Evolutionary conservation across 306 rosid species (phyloP).

Genomic region (Macrotyloma uniflorum): DNA sequence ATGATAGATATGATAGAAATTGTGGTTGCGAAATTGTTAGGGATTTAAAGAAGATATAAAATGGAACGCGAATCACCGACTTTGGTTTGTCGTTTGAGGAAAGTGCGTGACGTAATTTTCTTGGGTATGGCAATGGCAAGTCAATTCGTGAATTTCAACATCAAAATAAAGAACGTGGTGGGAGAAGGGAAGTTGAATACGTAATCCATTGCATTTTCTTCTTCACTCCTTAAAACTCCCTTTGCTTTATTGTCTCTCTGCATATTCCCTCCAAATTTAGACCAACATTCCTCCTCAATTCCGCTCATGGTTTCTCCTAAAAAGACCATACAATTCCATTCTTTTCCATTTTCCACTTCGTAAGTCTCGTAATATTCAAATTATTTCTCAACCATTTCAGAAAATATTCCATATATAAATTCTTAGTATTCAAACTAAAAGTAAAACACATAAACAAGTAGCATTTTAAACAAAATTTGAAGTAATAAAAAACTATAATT

Average conservation of each 20-base stretch:
- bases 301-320: background rate
- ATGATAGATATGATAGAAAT: too few species aligned
- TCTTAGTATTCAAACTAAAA: too few species aligned
- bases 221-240: background rate
- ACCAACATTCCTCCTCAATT: constrained; percentile 15
- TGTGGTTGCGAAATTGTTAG: too few species aligned
- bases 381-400: background rate
- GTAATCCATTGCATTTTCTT: background rate
- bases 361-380: background rate
- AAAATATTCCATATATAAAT: too few species aligned
- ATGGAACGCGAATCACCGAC: too few species aligned
- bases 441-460: too few species aligned
- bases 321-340: background rate
- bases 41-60: too few species aligned
- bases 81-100: constrained; percentile 38
- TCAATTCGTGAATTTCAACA: constrained; percentile 36
- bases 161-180: constrained; percentile 23
- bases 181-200: constrained; percentile 44
- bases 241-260: background rate
- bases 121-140: background rate
- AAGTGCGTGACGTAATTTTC: constrained; percentile 35
- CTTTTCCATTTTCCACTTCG: background rate
- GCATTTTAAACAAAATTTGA: too few species aligned
- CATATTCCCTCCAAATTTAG: constrained; percentile 17
- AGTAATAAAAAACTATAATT: too few species aligned